Conservation (phyloP, 805 yeast species). For the Saccharomycopsis sp. region DNA sequence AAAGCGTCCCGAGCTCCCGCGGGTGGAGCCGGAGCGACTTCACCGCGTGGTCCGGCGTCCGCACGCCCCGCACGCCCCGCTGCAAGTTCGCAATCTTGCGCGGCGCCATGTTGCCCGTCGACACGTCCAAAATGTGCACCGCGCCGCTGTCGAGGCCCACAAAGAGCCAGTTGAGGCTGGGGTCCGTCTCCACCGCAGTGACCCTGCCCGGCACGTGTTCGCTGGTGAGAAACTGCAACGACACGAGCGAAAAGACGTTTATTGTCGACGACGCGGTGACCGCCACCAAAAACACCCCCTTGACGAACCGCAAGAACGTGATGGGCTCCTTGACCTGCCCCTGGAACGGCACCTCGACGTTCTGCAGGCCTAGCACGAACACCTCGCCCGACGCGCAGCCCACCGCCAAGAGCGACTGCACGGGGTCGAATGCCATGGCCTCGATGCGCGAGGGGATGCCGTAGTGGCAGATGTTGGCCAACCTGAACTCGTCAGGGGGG, state of each 20-base stretch:
- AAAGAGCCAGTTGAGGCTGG: conserved; percentile 80
- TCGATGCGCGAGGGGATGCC: conserved; percentile 62
- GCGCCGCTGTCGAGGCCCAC: conserved; percentile 77
- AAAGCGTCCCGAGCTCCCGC: conserved; percentile 71
- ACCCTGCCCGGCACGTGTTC: conserved; percentile 59
- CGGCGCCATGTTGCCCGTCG: conserved; percentile 61
- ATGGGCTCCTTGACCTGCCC: conserved; percentile 46
- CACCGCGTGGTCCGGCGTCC: conserved; percentile 54
- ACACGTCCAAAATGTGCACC: conserved; percentile 70
- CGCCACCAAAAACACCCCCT: conserved; percentile 75
- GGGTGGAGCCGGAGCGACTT: conserved; percentile 74
- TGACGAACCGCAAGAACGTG: conserved; percentile 55
- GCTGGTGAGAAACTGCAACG: conserved; percentile 53
- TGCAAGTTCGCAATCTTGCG: conserved; percentile 68
- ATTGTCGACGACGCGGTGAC: conserved; percentile 56
- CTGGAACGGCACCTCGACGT: conserved; percentile 63
- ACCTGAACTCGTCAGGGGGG: conserved; percentile 24
- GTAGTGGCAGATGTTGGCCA: conserved; percentile 32
- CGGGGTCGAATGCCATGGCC: conserved; percentile 76
- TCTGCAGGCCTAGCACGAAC: conserved; percentile 76
- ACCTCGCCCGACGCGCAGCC: conserved; percentile 66
- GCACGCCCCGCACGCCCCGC: too few species aligned
- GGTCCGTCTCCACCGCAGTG: conserved; percentile 71
- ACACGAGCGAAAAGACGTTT: conserved; percentile 61
- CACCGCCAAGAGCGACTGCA: conserved; percentile 78